phyloP scores from a whole-genome alignment of 108 stramenopile species.

The Bacterosira constricta region DNA sequence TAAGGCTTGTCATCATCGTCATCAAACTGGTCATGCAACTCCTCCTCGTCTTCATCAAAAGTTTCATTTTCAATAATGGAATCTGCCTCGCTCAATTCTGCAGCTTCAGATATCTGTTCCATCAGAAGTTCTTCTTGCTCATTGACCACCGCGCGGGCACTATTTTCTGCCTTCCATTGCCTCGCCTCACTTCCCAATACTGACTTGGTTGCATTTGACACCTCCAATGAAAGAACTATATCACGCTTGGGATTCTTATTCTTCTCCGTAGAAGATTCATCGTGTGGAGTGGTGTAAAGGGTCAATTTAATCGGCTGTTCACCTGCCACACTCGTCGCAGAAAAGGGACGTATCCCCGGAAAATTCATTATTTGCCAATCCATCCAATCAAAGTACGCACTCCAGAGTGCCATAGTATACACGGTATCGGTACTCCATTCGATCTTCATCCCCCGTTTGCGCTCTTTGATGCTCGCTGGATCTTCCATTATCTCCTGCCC shows the following conservation, averaged over 20 bases:
- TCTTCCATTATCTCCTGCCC: conserved; percentile 78
- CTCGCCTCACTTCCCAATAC: conserved; percentile 26
- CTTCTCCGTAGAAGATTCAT: conserved; percentile 38
- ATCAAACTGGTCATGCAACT: conserved; percentile 21
- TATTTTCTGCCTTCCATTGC: conserved; percentile 17
- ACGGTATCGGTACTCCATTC: conserved; percentile 81
- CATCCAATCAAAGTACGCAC: conserved; percentile 80
- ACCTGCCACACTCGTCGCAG: conserved; percentile 65
- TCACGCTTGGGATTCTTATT: conserved; percentile 43
- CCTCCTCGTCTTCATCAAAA: background rate
- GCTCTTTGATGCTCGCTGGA: conserved; percentile 61
- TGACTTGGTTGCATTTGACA: conserved; percentile 30
- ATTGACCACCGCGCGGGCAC: background rate
- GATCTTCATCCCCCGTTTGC: conserved; percentile 64
- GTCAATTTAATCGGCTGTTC: conserved; percentile 71
- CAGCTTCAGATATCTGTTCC: background rate
- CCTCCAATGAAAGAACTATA: conserved; percentile 48
- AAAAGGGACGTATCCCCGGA: conserved; percentile 85
- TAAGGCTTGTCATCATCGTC: conserved; percentile 17
- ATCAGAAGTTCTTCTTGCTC: too few species aligned
- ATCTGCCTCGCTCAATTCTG: conserved; percentile 3
- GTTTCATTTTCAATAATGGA: conserved; percentile 14
- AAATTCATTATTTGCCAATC: conserved; percentile 83
- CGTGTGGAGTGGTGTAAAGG: conserved; percentile 64
- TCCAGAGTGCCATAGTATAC: conserved; percentile 87